phyloP scores from a whole-genome alignment of 2,329 filamentous ascomycete species.

The Claviceps africana region DNA sequence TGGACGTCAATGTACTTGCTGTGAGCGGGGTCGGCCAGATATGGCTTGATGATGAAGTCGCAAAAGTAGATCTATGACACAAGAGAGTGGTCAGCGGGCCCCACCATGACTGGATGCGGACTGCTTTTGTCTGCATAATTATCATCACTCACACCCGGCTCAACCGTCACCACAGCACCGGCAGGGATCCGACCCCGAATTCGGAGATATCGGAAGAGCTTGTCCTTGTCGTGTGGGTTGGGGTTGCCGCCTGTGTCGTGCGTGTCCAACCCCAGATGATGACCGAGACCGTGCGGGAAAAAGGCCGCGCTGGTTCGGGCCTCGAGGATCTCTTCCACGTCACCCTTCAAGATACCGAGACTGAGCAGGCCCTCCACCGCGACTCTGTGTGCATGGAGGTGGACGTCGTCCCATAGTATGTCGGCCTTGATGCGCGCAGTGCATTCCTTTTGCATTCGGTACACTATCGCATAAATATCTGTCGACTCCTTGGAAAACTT shows the following conservation, averaged over 20 bases:
- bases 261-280: conserved; percentile 86
- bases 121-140: not conserved
- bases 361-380: conserved; percentile 66
- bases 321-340: conserved; percentile 59
- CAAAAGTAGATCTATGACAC: conserved; percentile 68
- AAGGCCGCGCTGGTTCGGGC: conserved; percentile 76
- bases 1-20: conserved; percentile 61
- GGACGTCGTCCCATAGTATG: conserved; percentile 68
- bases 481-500: conserved; percentile 56
- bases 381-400: conserved; percentile 64
- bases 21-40: conserved; percentile 56
- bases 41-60: conserved; percentile 73
- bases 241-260: conserved; percentile 74
- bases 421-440: conserved; percentile 60
- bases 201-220: conserved; percentile 76
- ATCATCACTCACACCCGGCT: conserved; percentile 68
- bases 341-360: conserved; percentile 59
- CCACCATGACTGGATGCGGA: not conserved
- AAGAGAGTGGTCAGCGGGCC: conserved; percentile 3
- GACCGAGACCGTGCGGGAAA: conserved; percentile 81
- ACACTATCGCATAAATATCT: conserved; percentile 69
- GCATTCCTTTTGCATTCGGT: conserved; percentile 72
- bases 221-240: conserved; percentile 65
- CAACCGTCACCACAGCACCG: conserved; percentile 80
- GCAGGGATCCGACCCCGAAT: conserved; percentile 62